Evolutionary conservation across 768 basidiomycete genomes (phyloP).

Genomic region (Podaxis sp.): DNA sequence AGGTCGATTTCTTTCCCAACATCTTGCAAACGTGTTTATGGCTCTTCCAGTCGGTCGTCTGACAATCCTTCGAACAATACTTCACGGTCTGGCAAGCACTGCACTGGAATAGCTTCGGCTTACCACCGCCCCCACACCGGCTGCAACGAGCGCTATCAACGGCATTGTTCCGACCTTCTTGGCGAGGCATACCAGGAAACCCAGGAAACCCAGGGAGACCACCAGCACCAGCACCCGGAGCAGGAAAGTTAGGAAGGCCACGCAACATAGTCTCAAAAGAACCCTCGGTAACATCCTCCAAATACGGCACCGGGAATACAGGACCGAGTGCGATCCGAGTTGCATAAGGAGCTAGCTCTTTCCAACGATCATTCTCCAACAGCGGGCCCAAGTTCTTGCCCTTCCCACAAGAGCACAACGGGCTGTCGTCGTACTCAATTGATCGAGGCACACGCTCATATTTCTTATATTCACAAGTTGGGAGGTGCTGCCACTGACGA

Average conservation of each 20-base stretch:
- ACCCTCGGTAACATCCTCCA: constrained; percentile 28
- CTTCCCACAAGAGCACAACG: constrained; percentile 53
- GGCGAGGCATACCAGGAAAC: too few relatives aligned
- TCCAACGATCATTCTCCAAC: constrained; percentile 31
- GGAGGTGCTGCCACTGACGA: constrained; percentile 47
- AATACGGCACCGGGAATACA: constrained; percentile 49
- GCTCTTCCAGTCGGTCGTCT: constrained; percentile 44
- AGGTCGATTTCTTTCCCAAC: not conserved
- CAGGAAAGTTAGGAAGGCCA: not conserved
- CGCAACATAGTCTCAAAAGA: not conserved
- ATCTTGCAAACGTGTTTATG: constrained; percentile 37
- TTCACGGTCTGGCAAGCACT: constrained; percentile 33
- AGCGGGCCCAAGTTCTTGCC: constrained; percentile 46
- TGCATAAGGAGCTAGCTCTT: constrained; percentile 36
- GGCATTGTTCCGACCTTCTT: too few relatives aligned
- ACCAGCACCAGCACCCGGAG: not conserved
- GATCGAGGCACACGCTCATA: constrained; percentile 35
- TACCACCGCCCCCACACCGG: constrained; percentile 18
- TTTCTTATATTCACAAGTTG: constrained; percentile 45
- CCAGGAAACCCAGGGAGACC: not conserved
- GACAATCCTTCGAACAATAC: constrained; percentile 46
- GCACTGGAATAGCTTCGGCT: constrained; percentile 30
- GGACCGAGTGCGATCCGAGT: constrained; percentile 53
- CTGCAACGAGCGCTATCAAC: constrained; percentile 11
- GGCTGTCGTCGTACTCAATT: constrained; percentile 32